A percentile compares a stretch with the other conserved stretches of the same genome.
phyloP scores from a whole-genome alignment of 305 asterid genomes.

The Fraxinus angustifolia region DNA sequence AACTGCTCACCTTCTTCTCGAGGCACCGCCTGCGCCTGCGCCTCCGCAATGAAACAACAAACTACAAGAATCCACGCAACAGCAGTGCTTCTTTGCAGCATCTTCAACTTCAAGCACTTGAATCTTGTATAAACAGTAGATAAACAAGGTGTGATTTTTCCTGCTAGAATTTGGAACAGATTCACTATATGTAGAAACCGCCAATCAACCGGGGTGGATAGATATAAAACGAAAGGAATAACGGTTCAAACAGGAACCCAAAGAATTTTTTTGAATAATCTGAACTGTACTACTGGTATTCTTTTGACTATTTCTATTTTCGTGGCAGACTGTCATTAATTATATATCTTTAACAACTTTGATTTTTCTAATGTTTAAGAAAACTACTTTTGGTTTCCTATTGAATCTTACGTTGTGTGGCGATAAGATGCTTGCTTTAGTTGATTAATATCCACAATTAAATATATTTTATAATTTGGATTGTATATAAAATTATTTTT shows the following conservation, averaged over 20 bases:
- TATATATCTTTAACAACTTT: not conserved
- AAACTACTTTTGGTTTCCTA: not conserved
- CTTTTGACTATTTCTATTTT: not conserved
- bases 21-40: slow-evolving; percentile 33
- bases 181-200: not conserved
- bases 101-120: slow-evolving; percentile 23
- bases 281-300: not conserved
- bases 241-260: not conserved
- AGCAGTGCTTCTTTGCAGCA: slow-evolving; percentile 24
- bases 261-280: not conserved
- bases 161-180: not conserved
- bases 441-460: not conserved
- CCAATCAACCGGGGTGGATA: not conserved
- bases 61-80: slow-evolving; percentile 33
- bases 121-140: not conserved
- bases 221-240: not conserved
- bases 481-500: not conserved
- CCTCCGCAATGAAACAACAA: slow-evolving; percentile 25
- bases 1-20: slow-evolving; percentile 45
- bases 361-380: not conserved
- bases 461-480: not conserved
- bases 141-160: not conserved
- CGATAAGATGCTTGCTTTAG: not conserved
- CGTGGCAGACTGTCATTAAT: not conserved
- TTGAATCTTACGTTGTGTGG: not conserved